Percentiles rank a stretch among this genome's conserved stretches.
Evolutionary conservation across 2,329 filamentous ascomycete species (phyloP).

Genomic region (Botrytis cinerea): DNA sequence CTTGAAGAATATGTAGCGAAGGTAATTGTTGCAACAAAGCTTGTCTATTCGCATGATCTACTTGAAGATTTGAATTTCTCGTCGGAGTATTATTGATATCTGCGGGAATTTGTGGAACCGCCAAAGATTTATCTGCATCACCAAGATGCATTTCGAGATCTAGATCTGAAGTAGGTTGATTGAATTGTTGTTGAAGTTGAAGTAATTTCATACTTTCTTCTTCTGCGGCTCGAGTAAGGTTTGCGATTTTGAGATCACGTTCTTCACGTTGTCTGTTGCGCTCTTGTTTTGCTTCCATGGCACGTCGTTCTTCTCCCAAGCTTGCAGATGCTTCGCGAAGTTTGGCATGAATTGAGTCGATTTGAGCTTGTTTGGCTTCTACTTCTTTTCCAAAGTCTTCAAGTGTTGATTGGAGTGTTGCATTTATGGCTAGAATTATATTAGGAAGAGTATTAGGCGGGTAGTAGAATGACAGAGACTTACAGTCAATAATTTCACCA

Average conservation of each 20-base stretch:
- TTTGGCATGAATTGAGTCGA: constrained; percentile 78
- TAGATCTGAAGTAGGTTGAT: constrained; percentile 54
- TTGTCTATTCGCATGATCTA: constrained; percentile 46
- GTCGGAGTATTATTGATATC: constrained; percentile 37
- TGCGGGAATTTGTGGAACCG: constrained; percentile 33
- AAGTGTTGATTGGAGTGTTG: constrained; percentile 77
- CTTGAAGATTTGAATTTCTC: constrained; percentile 47
- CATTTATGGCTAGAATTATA: constrained; percentile 67
- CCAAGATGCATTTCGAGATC: constrained; percentile 53
- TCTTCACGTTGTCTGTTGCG: constrained; percentile 64
- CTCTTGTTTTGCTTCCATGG: constrained; percentile 69
- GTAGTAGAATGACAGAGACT: constrained; percentile 44
- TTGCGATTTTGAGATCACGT: constrained; percentile 71
- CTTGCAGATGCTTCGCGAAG: constrained; percentile 79
- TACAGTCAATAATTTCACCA: constrained; percentile 77
- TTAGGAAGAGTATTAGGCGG: background rate
- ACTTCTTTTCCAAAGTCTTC: constrained; percentile 79
- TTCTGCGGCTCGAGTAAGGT: constrained; percentile 73
- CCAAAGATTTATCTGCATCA: constrained; percentile 42
- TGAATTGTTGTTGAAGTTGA: constrained; percentile 50
- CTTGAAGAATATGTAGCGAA: constrained; percentile 60
- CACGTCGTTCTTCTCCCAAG: constrained; percentile 74
- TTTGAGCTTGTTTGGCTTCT: constrained; percentile 77
- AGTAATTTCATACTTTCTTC: constrained; percentile 62
- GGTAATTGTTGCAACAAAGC: constrained; percentile 51